phyloP scores from a whole-genome alignment of 352 stramenopile genomes.

The Phytophthora podocarpi region DNA sequence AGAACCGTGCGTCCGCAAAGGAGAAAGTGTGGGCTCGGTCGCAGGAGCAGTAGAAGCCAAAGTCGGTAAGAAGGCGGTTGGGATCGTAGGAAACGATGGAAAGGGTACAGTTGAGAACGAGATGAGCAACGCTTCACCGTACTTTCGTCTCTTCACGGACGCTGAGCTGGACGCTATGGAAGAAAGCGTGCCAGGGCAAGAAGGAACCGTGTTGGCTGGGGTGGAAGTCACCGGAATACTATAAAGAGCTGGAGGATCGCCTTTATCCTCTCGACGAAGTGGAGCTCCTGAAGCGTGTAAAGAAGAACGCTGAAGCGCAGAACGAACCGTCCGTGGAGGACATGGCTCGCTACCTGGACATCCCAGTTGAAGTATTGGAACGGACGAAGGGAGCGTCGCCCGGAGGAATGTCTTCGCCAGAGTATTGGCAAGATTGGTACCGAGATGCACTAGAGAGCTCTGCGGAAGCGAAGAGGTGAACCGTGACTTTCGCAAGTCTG shows the following conservation, averaged over 20 bases:
- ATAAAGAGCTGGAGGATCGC: slow-evolving; percentile 11
- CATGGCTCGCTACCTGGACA: neutral
- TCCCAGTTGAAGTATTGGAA: neutral
- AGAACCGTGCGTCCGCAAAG: too few relatives aligned
- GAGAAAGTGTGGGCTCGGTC: too few relatives aligned
- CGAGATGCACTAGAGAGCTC: neutral
- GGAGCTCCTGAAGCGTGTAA: neutral
- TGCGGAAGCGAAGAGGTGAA: neutral
- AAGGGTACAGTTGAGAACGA: too few relatives aligned
- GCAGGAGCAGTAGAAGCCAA: too few relatives aligned
- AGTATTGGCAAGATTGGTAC: neutral
- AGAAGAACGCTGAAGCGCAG: too few relatives aligned
- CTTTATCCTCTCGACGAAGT: slow-evolving; percentile 5
- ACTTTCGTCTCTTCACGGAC: slow-evolving; percentile 6
- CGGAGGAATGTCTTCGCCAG: neutral
- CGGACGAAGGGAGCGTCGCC: neutral
- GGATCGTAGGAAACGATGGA: too few relatives aligned
- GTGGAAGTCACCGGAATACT: neutral
- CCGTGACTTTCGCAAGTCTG: too few relatives aligned
- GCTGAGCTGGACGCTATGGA: slow-evolving; percentile 1
- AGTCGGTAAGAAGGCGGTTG: too few relatives aligned
- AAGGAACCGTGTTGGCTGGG: neutral
- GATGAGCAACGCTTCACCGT: too few relatives aligned
- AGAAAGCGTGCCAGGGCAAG: neutral
- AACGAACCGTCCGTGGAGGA: too few relatives aligned